phyloP scores from a whole-genome alignment of 768 basidiomycete genomes.

The Pleurotus giganteus region DNA sequence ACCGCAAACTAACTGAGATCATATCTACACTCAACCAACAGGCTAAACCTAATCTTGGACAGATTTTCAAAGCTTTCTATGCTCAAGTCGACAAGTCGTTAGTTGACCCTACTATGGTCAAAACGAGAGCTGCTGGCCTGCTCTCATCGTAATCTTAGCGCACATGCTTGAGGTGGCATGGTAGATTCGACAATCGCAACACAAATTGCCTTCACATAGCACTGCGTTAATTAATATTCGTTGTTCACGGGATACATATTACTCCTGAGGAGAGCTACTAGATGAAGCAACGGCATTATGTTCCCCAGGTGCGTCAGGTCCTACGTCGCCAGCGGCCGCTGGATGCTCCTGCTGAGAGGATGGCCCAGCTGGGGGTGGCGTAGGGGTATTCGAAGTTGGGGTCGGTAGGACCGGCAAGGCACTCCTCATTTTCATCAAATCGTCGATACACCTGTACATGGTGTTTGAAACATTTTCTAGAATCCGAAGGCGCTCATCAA shows the following conservation, averaged over 20 bases:
- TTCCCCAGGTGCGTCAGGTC: no score
- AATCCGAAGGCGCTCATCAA: conserved; percentile 80
- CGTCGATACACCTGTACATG: conserved; percentile 74
- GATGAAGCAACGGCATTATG: no score
- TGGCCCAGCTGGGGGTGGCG: conserved; percentile 14
- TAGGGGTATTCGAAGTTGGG: conserved; percentile 17
- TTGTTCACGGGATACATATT: no score
- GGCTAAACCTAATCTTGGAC: conserved; percentile 39
- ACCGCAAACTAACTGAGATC: conserved; percentile 44
- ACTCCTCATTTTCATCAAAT: conserved; percentile 74
- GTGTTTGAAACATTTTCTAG: conserved; percentile 76
- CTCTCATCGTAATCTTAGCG: conserved; percentile 18
- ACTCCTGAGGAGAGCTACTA: no score
- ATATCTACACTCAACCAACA: conserved; percentile 29
- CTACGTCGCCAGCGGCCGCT: neutral
- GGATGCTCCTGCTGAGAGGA: neutral
- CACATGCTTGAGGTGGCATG: no score
- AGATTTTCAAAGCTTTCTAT: conserved; percentile 65
- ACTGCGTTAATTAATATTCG: no score
- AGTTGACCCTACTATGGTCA: conserved; percentile 59
- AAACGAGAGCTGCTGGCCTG: conserved; percentile 43
- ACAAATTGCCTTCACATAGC: no score
- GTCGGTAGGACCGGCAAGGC: conserved; percentile 46
- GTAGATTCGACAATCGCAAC: no score
- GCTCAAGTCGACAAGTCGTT: conserved; percentile 53